Evolutionary conservation across 2,329 filamentous ascomycete species (phyloP), one percentile per base, ranked within the genome.

Genomic region (Colletotrichum sp.): DNA sequence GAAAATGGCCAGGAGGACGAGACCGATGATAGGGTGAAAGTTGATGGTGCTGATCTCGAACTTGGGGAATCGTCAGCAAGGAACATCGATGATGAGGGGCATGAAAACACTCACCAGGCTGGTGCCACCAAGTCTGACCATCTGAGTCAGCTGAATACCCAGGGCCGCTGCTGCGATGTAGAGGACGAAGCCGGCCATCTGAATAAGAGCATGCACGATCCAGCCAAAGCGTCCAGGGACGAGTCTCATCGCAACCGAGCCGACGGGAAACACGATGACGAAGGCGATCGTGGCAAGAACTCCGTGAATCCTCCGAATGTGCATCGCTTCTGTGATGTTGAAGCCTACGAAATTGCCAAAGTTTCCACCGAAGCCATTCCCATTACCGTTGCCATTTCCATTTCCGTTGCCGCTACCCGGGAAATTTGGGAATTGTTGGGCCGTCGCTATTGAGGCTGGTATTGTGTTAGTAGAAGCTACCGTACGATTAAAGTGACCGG

Each of bases 1-100:
- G 7, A 89, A 80, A 1, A 82, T 70, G 13, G 76, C 83, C 9
- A 89, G 82, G 5, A 87, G 79, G 6, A 87, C 80, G 66, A 89
- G 80, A 34, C 88, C 88, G 75, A 89, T 86, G 77, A 89, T 87
- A 39, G 87, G 87, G 77, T 90, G 88, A 60, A 82, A 84, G 77
- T 85, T 86, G 39, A 81, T 80, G 6, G 79, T 68, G 8, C 80
- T 76, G n/a, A 80, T 79, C 15, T 80, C 77, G 8, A 88, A 75
- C 82, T 86, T 69, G 6, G 16, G 32, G 4, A 15, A 8, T 9
- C 8, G 69, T 75, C 8, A 76, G 49, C 6, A 21, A 10, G 8
- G 16, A 26, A 55, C 6, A 16, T 7, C 30, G 6, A 26, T 34
- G 5, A 21, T 18, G 32, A 30, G 13, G n/a, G 18, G 30, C 26